Percentiles rank a stretch among this genome's conserved stretches.
These are phyloP conservation scores for Lichtheimia corymbifera DNA, from an alignment of 371 early-diverging fungal genomes.

Conservation along the genomic window DNA sequence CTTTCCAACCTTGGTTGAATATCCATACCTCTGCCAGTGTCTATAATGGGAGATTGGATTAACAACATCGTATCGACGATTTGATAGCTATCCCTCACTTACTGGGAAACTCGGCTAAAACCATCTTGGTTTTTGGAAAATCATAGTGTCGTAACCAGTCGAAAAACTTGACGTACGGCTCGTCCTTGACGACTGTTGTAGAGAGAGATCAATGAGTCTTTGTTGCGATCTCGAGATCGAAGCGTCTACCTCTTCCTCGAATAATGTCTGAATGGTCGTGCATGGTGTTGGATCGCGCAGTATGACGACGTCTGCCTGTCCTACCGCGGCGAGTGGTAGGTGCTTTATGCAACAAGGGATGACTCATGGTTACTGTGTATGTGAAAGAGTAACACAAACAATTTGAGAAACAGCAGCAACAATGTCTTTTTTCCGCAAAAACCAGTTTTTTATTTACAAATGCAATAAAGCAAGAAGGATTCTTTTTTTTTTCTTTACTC, in stretches of 20 bases:
- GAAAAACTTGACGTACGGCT: conserved; percentile 49
- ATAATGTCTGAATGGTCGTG: not conserved
- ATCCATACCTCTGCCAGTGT: conserved; percentile 56
- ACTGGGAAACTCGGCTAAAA: conserved; percentile 60
- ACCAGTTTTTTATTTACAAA: no score
- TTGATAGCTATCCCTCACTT: conserved; percentile 7
- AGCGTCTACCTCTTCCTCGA: not conserved
- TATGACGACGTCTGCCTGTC: not conserved
- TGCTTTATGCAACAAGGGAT: not conserved
- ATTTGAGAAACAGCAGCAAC: not conserved
- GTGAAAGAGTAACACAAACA: not conserved
- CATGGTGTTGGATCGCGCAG: not conserved
- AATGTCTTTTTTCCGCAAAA: not conserved
- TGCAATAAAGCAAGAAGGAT: not conserved
- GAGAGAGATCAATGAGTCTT: not conserved
- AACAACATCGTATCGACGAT: not conserved
- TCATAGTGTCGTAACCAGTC: conserved; percentile 49
- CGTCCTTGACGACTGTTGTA: conserved; percentile 49
- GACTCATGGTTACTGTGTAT: conserved; percentile 2
- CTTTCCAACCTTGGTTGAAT: not conserved
- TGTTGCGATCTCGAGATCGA: not conserved
- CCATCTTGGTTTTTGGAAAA: conserved; percentile 58
- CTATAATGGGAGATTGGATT: conserved; percentile 22
- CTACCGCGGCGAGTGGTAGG: not conserved
- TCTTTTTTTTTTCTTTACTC: conserved; percentile 18